Evolutionary conservation across 2,329 filamentous ascomycete genomes (phyloP).

Genomic region (Colletotrichum plurivorum): DNA sequence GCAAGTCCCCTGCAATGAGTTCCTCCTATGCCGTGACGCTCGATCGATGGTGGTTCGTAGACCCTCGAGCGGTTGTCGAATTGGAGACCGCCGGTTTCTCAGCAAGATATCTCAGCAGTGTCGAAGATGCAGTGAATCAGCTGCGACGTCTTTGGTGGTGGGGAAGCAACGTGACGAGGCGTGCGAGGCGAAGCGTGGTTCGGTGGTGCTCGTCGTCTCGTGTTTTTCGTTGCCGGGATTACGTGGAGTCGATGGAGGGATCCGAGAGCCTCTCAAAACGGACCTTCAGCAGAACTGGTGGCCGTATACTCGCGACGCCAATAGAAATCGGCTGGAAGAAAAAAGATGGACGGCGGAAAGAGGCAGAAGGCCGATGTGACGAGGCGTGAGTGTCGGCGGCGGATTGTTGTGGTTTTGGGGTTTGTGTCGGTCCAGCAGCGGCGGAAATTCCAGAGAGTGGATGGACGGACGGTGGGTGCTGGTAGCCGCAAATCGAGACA

Average conservation of each 20-base stretch:
- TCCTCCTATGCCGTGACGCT: constrained; percentile 13
- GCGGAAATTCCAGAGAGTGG: constrained; percentile 41
- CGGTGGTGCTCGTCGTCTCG: constrained; percentile 29
- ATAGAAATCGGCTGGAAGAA: neutral
- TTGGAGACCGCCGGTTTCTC: constrained; percentile 10
- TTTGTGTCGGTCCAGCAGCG: constrained; percentile 33
- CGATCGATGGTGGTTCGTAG: constrained; percentile 23
- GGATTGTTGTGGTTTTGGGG: constrained; percentile 38
- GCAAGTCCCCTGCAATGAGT: constrained; percentile 29
- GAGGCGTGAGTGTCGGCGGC: constrained; percentile 23
- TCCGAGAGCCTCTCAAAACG: constrained; percentile 12
- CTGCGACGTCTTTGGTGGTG: neutral
- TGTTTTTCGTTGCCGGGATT: constrained; percentile 35
- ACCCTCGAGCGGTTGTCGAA: constrained; percentile 23
- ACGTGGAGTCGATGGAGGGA: constrained; percentile 25
- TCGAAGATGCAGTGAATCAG: no score
- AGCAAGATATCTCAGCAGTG: no score
- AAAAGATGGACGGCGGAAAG: constrained; percentile 17
- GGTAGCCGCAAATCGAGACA: constrained; percentile 37
- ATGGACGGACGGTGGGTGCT: constrained; percentile 33
- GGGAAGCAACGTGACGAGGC: constrained; percentile 8
- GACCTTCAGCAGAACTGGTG: neutral
- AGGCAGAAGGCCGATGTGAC: constrained; percentile 14
- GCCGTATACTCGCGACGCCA: neutral
- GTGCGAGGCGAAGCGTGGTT: constrained; percentile 16